Evolutionary conservation across 371 early-diverging fungal genomes (phyloP).

Genomic region (Mucor saturninus): DNA sequence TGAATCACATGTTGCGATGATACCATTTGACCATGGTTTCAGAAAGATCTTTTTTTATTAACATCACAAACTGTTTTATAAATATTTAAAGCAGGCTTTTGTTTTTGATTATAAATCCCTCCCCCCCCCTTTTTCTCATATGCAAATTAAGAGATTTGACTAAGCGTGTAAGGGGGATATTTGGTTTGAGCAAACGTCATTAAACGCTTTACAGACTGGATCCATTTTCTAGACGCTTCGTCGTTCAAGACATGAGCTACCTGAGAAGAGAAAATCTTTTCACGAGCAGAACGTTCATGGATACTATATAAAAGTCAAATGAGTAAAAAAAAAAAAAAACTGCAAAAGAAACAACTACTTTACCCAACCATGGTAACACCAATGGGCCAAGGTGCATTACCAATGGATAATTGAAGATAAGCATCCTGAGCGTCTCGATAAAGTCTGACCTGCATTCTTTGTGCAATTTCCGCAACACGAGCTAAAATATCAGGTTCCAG

Average conservation of each 20-base stretch:
- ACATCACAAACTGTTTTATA: background rate
- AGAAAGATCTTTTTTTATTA: too few species aligned
- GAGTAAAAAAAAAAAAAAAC: background rate
- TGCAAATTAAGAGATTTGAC: slow-evolving; percentile 53
- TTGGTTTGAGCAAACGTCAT: slow-evolving; percentile 94
- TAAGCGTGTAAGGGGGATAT: slow-evolving; percentile 86
- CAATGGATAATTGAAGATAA: slow-evolving; percentile 93
- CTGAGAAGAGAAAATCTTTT: slow-evolving; percentile 93
- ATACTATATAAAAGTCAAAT: slow-evolving; percentile 64
- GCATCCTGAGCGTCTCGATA: slow-evolving; percentile 94
- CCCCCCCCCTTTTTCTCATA: background rate
- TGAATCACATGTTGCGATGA: too few species aligned
- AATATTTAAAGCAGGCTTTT: background rate
- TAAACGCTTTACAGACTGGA: slow-evolving; percentile 95
- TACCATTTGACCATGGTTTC: too few species aligned
- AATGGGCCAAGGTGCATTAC: slow-evolving; percentile 99
- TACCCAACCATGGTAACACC: slow-evolving; percentile 90
- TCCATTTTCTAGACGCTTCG: slow-evolving; percentile 97
- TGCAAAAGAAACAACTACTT: slow-evolving; percentile 12
- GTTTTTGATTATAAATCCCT: background rate
- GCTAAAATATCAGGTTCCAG: slow-evolving; percentile 86
- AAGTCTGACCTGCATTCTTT: slow-evolving; percentile 82
- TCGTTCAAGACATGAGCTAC: slow-evolving; percentile 98
- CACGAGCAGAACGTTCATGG: slow-evolving; percentile 96
- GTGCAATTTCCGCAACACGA: slow-evolving; percentile 88